Evolutionary conservation across 2,329 filamentous ascomycete genomes (phyloP).

Genomic region (Colletotrichum horii): DNA sequence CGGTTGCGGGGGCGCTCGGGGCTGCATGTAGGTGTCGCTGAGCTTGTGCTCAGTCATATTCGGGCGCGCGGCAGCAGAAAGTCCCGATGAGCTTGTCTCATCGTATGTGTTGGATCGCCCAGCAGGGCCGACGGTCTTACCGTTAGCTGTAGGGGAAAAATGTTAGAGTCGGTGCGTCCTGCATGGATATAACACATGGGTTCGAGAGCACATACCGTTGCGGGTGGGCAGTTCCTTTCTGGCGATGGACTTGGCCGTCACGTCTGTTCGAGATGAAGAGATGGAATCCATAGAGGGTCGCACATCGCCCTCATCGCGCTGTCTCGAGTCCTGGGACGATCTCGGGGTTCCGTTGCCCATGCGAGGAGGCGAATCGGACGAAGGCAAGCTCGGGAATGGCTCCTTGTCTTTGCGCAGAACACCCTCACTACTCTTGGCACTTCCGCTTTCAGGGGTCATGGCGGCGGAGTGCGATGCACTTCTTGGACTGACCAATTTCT

Average conservation of each 20-base stretch:
- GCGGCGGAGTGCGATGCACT: slow-evolving; percentile 50
- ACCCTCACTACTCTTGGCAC: slow-evolving; percentile 40
- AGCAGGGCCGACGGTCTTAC: slow-evolving; percentile 26
- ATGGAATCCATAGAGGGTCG: slow-evolving; percentile 49
- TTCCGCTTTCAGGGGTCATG: slow-evolving; percentile 40
- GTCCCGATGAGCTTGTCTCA: slow-evolving; percentile 22
- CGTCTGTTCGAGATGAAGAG: slow-evolving; percentile 43
- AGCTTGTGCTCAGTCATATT: slow-evolving; percentile 44
- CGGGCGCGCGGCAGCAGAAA: slow-evolving; percentile 28
- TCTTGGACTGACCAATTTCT: slow-evolving; percentile 48
- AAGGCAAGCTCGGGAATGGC: slow-evolving; percentile 11
- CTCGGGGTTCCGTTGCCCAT: slow-evolving; percentile 47
- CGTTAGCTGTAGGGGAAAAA: slow-evolving; percentile 35
- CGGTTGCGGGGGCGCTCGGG: slow-evolving; percentile 60
- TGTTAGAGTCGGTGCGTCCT: slow-evolving; percentile 24
- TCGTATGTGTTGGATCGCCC: slow-evolving; percentile 27
- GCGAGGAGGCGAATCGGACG: slow-evolving; percentile 37
- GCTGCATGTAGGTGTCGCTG: slow-evolving; percentile 63
- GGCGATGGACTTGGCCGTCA: slow-evolving; percentile 55
- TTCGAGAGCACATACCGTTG: slow-evolving; percentile 43
- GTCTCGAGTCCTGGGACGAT: slow-evolving; percentile 64
- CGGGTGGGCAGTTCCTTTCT: slow-evolving; percentile 68
- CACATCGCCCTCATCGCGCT: slow-evolving; percentile 58
- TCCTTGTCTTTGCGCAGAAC: slow-evolving; percentile 42
- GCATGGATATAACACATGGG: slow-evolving; percentile 21